These are phyloP conservation scores for Ophiostoma sp. DNA, from an alignment of 2,329 filamentous ascomycete species.

Conservation along the genomic window DNA sequence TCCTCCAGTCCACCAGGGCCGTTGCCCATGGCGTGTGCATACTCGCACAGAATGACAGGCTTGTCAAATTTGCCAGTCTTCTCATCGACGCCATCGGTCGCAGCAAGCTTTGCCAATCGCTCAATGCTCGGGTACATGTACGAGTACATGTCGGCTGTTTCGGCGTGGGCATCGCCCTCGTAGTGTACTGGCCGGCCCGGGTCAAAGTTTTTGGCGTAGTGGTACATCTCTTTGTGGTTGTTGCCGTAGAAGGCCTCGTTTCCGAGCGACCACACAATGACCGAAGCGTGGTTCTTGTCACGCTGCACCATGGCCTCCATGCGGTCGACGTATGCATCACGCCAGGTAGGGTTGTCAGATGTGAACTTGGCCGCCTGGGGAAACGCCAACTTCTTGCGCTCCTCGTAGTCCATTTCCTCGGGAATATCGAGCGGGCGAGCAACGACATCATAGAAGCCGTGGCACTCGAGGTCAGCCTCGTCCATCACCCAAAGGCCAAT, in stretches of 20 bases:
- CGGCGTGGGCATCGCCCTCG: conserved; percentile 56
- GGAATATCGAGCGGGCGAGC: conserved; percentile 48
- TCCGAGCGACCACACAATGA: conserved; percentile 68
- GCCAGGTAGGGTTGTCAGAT: conserved; percentile 56
- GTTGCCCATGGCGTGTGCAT: conserved; percentile 65
- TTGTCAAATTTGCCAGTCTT: conserved; percentile 45
- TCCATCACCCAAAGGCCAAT: conserved; percentile 59
- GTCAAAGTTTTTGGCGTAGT: conserved; percentile 55
- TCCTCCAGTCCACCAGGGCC: conserved; percentile 64
- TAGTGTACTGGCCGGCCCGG: conserved; percentile 58
- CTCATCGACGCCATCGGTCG: conserved; percentile 38
- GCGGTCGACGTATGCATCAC: conserved; percentile 61
- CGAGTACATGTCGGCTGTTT: conserved; percentile 59
- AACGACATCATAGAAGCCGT: conserved; percentile 48
- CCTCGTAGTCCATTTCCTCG: conserved; percentile 53
- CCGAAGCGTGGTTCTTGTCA: conserved; percentile 65
- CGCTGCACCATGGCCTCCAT: conserved; percentile 58
- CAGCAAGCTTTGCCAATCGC: conserved; percentile 43
- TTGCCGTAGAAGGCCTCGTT: conserved; percentile 68
- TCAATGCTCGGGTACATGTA: conserved; percentile 60
- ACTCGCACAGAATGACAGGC: conserved; percentile 56
- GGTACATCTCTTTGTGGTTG: conserved; percentile 64
- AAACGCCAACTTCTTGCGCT: conserved; percentile 54
- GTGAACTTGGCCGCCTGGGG: conserved; percentile 52
- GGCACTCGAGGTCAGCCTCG: conserved; percentile 49